These are phyloP conservation scores for Kregervanrija delftensis DNA, from an alignment of 805 yeast genomes.

Conservation along the genomic window DNA sequence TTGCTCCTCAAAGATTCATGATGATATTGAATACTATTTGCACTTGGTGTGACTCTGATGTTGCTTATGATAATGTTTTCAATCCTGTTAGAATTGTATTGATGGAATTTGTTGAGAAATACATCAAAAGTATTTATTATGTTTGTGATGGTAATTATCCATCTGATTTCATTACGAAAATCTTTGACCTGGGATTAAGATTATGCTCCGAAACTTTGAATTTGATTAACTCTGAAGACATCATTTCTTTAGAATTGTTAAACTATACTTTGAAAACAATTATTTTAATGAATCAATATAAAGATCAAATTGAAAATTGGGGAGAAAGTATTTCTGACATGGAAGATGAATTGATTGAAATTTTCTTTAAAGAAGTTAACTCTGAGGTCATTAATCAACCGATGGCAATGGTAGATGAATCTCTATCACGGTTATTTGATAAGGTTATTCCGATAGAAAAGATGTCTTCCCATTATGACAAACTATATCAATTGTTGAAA, in stretches of 20 bases:
- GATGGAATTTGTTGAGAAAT: conserved; percentile 33
- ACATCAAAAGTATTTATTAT: conserved; percentile 24
- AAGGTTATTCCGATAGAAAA: conserved; percentile 23
- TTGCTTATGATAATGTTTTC: conserved; percentile 53
- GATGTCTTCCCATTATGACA: conserved; percentile 28
- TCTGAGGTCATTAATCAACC: conserved; percentile 24
- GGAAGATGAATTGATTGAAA: conserved; percentile 37
- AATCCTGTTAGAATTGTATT: conserved; percentile 43
- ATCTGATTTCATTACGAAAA: conserved; percentile 20
- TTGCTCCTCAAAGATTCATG: conserved; percentile 58
- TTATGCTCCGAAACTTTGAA: conserved; percentile 40
- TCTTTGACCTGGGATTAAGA: conserved; percentile 31
- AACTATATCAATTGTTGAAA: conserved; percentile 29
- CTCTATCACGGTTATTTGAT: conserved; percentile 18
- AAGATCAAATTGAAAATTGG: conserved; percentile 27
- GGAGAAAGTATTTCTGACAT: conserved; percentile 31
- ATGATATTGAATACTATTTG: conserved; percentile 51
- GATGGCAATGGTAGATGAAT: conserved; percentile 28
- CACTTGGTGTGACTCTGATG: conserved; percentile 56
- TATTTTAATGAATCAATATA: conserved; percentile 23
- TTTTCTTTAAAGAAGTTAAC: conserved; percentile 21
- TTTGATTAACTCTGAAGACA: conserved; percentile 24
- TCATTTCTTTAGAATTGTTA: conserved; percentile 32
- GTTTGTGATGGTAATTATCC: conserved; percentile 25
- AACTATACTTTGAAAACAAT: conserved; percentile 41